Percentiles rank a stretch among this genome's conserved stretches.
phyloP scores from a whole-genome alignment of 106 monocot species.

The Vanilla planifolia region DNA sequence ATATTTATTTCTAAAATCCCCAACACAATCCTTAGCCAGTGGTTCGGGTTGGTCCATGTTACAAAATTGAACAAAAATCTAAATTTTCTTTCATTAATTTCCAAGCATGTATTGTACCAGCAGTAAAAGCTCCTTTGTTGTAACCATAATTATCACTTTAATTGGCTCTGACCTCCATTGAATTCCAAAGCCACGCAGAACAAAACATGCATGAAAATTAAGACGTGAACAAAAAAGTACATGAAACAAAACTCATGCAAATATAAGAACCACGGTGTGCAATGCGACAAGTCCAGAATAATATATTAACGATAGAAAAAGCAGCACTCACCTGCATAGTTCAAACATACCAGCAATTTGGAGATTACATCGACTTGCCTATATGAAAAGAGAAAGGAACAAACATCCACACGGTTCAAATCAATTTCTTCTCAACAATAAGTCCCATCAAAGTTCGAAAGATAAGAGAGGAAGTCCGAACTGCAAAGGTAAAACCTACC shows the following conservation, averaged over 20 bases:
- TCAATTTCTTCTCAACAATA: background rate
- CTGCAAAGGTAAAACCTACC: conserved; percentile 7
- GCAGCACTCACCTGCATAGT: conserved; percentile 6
- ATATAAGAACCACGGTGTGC: conserved; percentile 1
- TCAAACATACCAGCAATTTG: conserved; percentile 5
- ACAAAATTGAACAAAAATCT: too few relatives aligned
- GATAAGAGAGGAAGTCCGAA: conserved; percentile 1
- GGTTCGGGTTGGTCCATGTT: too few relatives aligned
- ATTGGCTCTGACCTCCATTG: too few relatives aligned
- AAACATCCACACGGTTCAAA: conserved; percentile 9
- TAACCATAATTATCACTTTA: too few relatives aligned
- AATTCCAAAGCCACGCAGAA: too few relatives aligned
- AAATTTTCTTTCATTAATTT: too few relatives aligned
- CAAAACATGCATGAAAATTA: too few relatives aligned
- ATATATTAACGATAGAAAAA: conserved; percentile 6
- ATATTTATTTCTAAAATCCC: too few relatives aligned
- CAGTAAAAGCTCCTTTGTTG: too few relatives aligned
- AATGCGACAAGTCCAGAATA: background rate
- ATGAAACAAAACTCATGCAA: conserved; percentile 1
- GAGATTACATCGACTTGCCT: conserved; percentile 10
- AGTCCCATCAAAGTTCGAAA: conserved; percentile 5
- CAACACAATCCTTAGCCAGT: too few relatives aligned
- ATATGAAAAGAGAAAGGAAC: conserved; percentile 3
- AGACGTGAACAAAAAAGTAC: background rate
- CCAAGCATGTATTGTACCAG: too few relatives aligned